A percentile compares a stretch with the other conserved stretches of the same genome.
Evolutionary conservation across 106 monocot species (phyloP).

Genomic region (Amphibolis antarctica): DNA sequence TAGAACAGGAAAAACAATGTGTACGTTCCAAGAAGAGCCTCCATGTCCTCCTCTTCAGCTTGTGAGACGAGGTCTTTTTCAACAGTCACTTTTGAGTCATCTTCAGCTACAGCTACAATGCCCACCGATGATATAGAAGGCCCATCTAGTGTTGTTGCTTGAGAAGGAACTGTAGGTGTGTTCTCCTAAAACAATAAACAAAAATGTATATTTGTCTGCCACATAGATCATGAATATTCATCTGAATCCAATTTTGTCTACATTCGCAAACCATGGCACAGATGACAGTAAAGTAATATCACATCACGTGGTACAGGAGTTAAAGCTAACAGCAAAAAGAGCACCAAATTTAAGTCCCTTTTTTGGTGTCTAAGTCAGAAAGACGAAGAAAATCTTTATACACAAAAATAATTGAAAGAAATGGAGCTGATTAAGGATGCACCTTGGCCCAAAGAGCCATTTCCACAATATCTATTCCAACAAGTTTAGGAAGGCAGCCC

Average conservation of each 20-base stretch:
- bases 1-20: conserved; percentile 10
- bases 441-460: conserved; percentile 99
- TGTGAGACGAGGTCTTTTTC: conserved; percentile 90
- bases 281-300: too few relatives aligned
- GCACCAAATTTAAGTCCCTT: too few relatives aligned
- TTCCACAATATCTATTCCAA: conserved; percentile 96
- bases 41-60: conserved; percentile 99
- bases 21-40: conserved; percentile 97
- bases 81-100: conserved; percentile 85
- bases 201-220: background rate
- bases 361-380: too few relatives aligned
- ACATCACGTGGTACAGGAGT: too few relatives aligned
- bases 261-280: too few relatives aligned
- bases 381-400: background rate
- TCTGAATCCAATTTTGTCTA: background rate
- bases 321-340: too few relatives aligned
- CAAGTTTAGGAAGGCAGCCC: conserved; percentile 76
- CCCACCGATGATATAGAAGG: conserved; percentile 21
- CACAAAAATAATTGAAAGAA: background rate
- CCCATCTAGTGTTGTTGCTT: conserved; percentile 40
- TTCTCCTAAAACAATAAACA: conserved; percentile 52
- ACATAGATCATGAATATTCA: background rate
- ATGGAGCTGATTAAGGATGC: background rate
- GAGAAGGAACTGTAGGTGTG: conserved; percentile 43
- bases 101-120: conserved; percentile 24